Evolutionary conservation across 768 basidiomycete genomes (phyloP), one percentile per base, ranked within the genome.

Genomic region (Boletus edulis): DNA sequence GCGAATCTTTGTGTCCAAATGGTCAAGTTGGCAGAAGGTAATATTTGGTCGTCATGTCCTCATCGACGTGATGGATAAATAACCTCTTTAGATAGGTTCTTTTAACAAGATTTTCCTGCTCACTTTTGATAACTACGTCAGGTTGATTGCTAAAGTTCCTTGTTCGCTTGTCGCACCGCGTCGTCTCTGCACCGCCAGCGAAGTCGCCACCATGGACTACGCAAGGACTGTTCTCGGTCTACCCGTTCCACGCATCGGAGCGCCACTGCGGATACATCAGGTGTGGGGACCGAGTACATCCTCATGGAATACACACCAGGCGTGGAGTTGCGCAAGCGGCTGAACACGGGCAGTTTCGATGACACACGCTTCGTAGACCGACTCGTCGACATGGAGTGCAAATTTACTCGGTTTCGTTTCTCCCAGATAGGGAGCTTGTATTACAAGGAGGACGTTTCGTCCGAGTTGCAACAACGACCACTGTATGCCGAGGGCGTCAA

Each of bases 141-240:
- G 62, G 47, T 47, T 58, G 46, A 52, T 61, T n/a, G 60, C 60
- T 43, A 57, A 58, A 9, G 47, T 62, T 29, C 55, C 62, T 4
- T 58, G 49, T 35, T 58, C 63, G 14, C 41, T 73, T 5, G 67
- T 67, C 18, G 71, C 66, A 1, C 68, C 68, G 10, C 51, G 59
- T 11, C 64, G 60, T 49, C 55, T 69, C 43, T 54, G 58, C 15
- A 73, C 71, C 3, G 73, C 74, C 8, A 74, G 73, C 49, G 73
- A 73, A 49, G 73, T 73, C 6, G 73, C 72, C 14, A 75, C 73
- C 4, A 66, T 73, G 57, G 62, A 73, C 24, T 74, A 63, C 49
- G 53, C 61, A 35, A 67, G 67, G 22, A 58, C 54, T 22, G 44
- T 56, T 22, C 67, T 73, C 24, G 54, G 55, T 13, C 34, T 74